A percentile compares a stretch with the other conserved stretches of the same genome.
phyloP scores from a whole-genome alignment of 2,329 filamentous ascomycete species.

The Diaporthe capsici region DNA sequence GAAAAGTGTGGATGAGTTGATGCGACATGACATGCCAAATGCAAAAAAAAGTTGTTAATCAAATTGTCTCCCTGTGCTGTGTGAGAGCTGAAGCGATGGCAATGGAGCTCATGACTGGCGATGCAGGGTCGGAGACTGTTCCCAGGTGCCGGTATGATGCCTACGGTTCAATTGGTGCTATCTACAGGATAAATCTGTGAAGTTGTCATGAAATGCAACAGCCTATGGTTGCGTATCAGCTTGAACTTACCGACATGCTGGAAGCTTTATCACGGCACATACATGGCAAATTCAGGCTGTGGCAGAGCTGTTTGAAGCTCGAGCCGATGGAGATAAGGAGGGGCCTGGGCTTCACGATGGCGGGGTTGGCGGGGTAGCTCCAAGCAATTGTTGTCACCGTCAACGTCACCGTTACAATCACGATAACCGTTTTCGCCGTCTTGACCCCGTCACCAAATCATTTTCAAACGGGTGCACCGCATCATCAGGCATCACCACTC shows the following conservation, averaged over 20 bases:
- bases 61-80: neutral
- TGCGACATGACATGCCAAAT: neutral
- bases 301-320: neutral
- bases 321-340: neutral
- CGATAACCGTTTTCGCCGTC: neutral
- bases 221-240: neutral
- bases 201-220: neutral
- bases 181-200: neutral
- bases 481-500: neutral
- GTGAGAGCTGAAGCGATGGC: neutral
- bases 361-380: slow-evolving; percentile 31
- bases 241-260: neutral
- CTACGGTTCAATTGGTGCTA: neutral
- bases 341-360: neutral
- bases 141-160: too few relatives aligned
- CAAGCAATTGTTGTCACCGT: neutral
- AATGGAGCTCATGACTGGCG: neutral
- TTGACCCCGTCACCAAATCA: neutral
- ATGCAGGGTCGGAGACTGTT: neutral
- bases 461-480: too few relatives aligned
- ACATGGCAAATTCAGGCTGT: neutral
- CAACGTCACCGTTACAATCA: slow-evolving; percentile 21
- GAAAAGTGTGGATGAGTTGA: slow-evolving; percentile 1
- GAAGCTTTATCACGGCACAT: neutral
- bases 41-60: neutral